Conservation (phyloP, 768 basidiomycete species). For the Pleurotus tuber-regium region DNA sequence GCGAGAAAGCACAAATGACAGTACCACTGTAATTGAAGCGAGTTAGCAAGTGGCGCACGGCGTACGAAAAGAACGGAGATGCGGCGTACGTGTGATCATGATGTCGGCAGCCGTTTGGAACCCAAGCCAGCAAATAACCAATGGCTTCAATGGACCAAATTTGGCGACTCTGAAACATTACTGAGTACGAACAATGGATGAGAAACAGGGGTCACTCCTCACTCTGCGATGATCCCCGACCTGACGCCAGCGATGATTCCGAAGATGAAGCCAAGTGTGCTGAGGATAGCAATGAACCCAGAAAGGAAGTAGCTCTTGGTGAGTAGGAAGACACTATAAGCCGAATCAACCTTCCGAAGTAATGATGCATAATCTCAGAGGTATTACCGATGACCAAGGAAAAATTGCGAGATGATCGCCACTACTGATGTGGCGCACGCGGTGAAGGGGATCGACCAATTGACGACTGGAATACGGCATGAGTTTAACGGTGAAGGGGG, state of each 20-base stretch:
- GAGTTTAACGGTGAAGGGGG: neutral
- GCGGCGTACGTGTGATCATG: slow-evolving; percentile 44
- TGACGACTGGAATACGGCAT: slow-evolving; percentile 27
- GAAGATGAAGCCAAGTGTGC: slow-evolving; percentile 38
- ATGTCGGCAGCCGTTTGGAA: slow-evolving; percentile 44
- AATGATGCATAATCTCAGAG: neutral
- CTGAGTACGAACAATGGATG: neutral
- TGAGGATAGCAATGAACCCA: slow-evolving; percentile 33
- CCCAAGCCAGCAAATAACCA: slow-evolving; percentile 45
- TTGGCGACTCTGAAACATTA: slow-evolving; percentile 34
- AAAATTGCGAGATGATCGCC: slow-evolving; percentile 49
- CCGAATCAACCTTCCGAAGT: neutral
- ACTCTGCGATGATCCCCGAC: slow-evolving; percentile 41
- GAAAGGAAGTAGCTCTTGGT: slow-evolving; percentile 34
- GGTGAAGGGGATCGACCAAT: slow-evolving; percentile 53
- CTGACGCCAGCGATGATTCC: slow-evolving; percentile 41
- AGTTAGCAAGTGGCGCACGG: neutral
- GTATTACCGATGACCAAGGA: slow-evolving; percentile 42
- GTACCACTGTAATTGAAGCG: slow-evolving; percentile 18
- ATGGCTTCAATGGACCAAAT: slow-evolving; percentile 35
- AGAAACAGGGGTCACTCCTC: slow-evolving; percentile 12
- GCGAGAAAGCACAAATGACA: slow-evolving; percentile 32
- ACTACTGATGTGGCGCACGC: slow-evolving; percentile 43
- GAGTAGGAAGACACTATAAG: slow-evolving; percentile 31
- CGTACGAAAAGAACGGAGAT: neutral